These are phyloP conservation scores for Sphagnum contortum DNA, from an alignment of 225 moss, liverwort and hornwort species.

Conservation along the genomic window DNA sequence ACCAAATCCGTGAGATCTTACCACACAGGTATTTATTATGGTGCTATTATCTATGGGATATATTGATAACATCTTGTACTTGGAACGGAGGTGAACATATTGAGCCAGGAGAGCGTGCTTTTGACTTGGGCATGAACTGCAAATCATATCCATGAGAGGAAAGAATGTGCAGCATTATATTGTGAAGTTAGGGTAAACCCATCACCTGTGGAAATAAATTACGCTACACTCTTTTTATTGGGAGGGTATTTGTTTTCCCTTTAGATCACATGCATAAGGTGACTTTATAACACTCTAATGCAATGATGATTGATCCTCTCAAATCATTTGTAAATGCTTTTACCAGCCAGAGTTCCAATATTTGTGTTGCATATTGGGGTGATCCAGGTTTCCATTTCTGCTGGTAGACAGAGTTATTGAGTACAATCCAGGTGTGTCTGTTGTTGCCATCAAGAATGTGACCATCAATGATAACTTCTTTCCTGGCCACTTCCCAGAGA, in stretches of 20 bases:
- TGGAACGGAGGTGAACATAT: background rate
- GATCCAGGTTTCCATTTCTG: conserved; percentile 77
- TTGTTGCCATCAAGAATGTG: conserved; percentile 97
- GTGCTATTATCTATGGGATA: background rate
- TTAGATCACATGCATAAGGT: too few relatives aligned
- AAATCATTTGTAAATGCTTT: too few relatives aligned
- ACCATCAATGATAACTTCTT: conserved; percentile 99
- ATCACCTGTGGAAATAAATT: background rate
- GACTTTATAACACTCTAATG: too few relatives aligned
- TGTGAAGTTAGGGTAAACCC: background rate
- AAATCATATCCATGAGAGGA: background rate
- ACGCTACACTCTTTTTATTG: too few relatives aligned
- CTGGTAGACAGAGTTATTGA: conserved; percentile 96
- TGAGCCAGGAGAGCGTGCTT: too few relatives aligned
- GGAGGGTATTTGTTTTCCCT: too few relatives aligned
- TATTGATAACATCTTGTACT: background rate
- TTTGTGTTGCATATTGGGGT: conserved; percentile 1
- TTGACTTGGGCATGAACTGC: too few relatives aligned
- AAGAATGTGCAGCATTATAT: background rate
- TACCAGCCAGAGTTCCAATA: background rate
- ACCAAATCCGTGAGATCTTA: conserved; percentile 71
- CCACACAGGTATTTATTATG: conserved; percentile 45
- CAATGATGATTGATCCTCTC: too few relatives aligned
- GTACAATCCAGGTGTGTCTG: conserved; percentile 84
- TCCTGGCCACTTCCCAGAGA: conserved; percentile 92